Evolutionary conservation across 805 yeast species (phyloP).

Genomic region (Cyberlindnera maritima): DNA sequence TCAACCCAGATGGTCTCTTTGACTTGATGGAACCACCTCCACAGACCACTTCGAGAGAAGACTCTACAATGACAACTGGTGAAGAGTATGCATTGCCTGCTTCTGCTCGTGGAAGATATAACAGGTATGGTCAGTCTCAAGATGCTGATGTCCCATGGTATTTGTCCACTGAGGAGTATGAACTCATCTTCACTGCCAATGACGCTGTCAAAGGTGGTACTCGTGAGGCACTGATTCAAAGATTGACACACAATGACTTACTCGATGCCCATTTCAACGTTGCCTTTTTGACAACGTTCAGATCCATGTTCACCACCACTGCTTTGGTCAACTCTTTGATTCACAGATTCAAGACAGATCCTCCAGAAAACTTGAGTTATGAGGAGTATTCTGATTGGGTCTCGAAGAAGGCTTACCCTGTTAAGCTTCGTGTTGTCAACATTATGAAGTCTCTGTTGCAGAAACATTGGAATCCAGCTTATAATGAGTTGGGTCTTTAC

Average conservation of each 20-base stretch:
- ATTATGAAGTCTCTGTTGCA: slow-evolving; percentile 65
- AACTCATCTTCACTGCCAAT: slow-evolving; percentile 57
- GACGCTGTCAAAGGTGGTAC: slow-evolving; percentile 85
- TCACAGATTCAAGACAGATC: slow-evolving; percentile 63
- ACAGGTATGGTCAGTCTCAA: slow-evolving; percentile 10
- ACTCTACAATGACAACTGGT: slow-evolving; percentile 24
- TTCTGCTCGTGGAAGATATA: slow-evolving; percentile 25
- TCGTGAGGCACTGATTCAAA: slow-evolving; percentile 70
- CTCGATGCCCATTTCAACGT: slow-evolving; percentile 62
- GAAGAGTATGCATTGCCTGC: slow-evolving; percentile 30
- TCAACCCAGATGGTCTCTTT: slow-evolving; percentile 64
- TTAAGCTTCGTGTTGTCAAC: slow-evolving; percentile 61
- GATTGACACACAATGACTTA: slow-evolving; percentile 71
- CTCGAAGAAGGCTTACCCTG: slow-evolving; percentile 63
- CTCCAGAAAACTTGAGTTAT: slow-evolving; percentile 84
- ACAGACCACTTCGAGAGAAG: slow-evolving; percentile 40
- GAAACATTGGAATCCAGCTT: slow-evolving; percentile 66
- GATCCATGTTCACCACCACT: slow-evolving; percentile 66
- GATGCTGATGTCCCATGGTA: slow-evolving; percentile 63
- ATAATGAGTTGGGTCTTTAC: slow-evolving; percentile 44
- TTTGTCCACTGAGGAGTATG: slow-evolving; percentile 62
- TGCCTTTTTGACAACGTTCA: slow-evolving; percentile 70
- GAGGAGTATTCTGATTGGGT: slow-evolving; percentile 82
- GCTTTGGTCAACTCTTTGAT: slow-evolving; percentile 60
- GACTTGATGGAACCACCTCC: slow-evolving; percentile 47